Evolutionary conservation across 2,329 filamentous ascomycete species (phyloP), one percentile per base, ranked within the genome.

Genomic region (Albifimbria verrucaria): DNA sequence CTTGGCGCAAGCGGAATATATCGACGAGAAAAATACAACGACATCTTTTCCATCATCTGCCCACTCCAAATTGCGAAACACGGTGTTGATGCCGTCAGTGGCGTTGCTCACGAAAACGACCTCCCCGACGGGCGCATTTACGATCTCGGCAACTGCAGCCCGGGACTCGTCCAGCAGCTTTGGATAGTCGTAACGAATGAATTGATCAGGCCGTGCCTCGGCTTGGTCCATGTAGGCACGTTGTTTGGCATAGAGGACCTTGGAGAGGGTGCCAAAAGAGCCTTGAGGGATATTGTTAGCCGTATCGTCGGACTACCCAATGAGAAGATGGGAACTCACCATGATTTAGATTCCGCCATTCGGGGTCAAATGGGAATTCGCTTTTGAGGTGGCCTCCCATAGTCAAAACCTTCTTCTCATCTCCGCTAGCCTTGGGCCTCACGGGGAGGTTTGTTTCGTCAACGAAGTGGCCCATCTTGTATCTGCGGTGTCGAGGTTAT

Each of bases 41-140:
- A 88, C 85, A 65, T 97, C 92, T 22, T 83, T 82, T 55, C 92
- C 88, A 55, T 87, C 86, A 0, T 76, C 67, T 36, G 82, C 68
- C 78, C 86, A 96, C 1, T 67, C 64, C 2, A 97, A 69, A 65
- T 88, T 92, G 42, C 87, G 83, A n/a, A 96, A 79, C 5, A 96
- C 82, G 0, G 85, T 89, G 71, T 94, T 93, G 46, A 92, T 72
- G 22, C 83, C 90, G 0, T 82, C 86, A 0, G 90, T 95, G 12
- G 92, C 90, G 67, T 97, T 97, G 53, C 82, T 75, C 1, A 96
- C 85, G 58, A 95, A 87, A 1, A 96, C 91, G 39, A 89, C 74
- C 10, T 86, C 84, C 10, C 86, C 77, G 1, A 76, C 65, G 0
- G 87, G 84, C 0, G 82, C 87, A 55, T 89, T 82, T 55, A 97